These are phyloP conservation scores for Balamuthia mandrillaris DNA, from an alignment of 208 protist species.

Conservation along the genomic window DNA sequence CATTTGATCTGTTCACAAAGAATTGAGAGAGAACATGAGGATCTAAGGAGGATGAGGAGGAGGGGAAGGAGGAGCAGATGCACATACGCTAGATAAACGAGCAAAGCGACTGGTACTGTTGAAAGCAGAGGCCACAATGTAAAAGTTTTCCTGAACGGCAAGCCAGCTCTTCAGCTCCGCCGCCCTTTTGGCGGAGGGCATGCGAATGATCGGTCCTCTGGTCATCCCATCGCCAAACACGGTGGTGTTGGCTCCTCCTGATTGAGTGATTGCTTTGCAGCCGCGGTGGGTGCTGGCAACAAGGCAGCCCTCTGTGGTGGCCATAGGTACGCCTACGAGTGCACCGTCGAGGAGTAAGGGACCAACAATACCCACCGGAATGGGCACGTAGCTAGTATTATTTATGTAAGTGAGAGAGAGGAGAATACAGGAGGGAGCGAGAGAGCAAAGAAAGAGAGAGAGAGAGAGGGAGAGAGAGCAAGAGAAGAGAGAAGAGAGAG, in stretches of 20 bases:
- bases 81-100: constrained; percentile 70
- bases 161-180: constrained; percentile 83
- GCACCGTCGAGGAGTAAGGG: constrained; percentile 89
- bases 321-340: constrained; percentile 87
- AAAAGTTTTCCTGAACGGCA: constrained; percentile 77
- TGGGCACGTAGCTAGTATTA: constrained; percentile 82
- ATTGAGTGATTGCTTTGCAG: constrained; percentile 85
- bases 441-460: too few relatives aligned
- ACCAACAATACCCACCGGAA: constrained; percentile 91
- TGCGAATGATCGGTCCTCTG: constrained; percentile 87
- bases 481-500: neutral
- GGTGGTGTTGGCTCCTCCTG: constrained; percentile 78
- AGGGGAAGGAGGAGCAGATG: neutral
- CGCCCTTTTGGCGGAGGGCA: constrained; percentile 73
- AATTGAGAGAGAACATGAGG: neutral
- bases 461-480: neutral
- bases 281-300: constrained; percentile 94
- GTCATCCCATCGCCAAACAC: constrained; percentile 94
- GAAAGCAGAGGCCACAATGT: constrained; percentile 80
- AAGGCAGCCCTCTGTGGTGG: constrained; percentile 95
- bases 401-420: neutral
- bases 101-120: constrained; percentile 91
- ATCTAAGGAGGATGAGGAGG: neutral
- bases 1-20: constrained; percentile 42
- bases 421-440: neutral